Percentiles rank a stretch among this genome's conserved stretches.
Conservation (phyloP, 2,329 filamentous ascomycete species). For the Cladophialophora exuberans region DNA sequence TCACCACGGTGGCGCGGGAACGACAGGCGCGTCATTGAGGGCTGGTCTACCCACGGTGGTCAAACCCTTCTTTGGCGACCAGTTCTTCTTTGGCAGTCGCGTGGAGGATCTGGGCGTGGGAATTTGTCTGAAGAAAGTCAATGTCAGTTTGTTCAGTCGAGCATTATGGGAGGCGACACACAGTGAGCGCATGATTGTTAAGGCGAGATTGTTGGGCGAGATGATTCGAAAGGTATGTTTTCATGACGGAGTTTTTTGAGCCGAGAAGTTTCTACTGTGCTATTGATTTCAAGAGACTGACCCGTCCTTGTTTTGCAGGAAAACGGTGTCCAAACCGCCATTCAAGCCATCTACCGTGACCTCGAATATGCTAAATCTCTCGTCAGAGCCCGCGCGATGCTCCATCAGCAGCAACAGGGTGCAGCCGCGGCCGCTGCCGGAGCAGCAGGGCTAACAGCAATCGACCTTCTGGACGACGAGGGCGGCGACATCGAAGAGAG, state of each 20-base stretch:
- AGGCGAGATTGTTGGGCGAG: slow-evolving; percentile 79
- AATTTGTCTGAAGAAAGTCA: slow-evolving; percentile 84
- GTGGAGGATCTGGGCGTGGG: slow-evolving; percentile 94
- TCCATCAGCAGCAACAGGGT: slow-evolving; percentile 11
- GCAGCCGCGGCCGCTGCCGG: slow-evolving; percentile 33
- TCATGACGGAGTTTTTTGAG: background rate
- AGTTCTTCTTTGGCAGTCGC: slow-evolving; percentile 90
- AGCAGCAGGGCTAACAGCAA: slow-evolving; percentile 30
- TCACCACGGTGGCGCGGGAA: slow-evolving; percentile 93
- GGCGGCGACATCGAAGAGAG: slow-evolving; percentile 70
- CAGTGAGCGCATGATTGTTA: slow-evolving; percentile 86
- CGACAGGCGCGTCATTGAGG: slow-evolving; percentile 87
- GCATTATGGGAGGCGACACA: slow-evolving; percentile 91
- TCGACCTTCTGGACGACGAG: slow-evolving; percentile 39
- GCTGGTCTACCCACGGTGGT: slow-evolving; percentile 93
- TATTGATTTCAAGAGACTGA: background rate
- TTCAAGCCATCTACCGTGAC: slow-evolving; percentile 91
- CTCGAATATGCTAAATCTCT: slow-evolving; percentile 88
- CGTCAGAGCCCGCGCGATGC: slow-evolving; percentile 62
- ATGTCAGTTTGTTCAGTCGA: slow-evolving; percentile 79
- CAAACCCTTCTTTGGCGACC: slow-evolving; percentile 96
- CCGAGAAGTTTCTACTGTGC: too few species aligned
- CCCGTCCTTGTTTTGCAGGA: slow-evolving; percentile 60
- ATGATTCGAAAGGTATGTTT: slow-evolving; percentile 75
- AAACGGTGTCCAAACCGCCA: slow-evolving; percentile 84